Evolutionary conservation across 257 asterid species (phyloP).

Genomic region (Solanum tarapatanum): DNA sequence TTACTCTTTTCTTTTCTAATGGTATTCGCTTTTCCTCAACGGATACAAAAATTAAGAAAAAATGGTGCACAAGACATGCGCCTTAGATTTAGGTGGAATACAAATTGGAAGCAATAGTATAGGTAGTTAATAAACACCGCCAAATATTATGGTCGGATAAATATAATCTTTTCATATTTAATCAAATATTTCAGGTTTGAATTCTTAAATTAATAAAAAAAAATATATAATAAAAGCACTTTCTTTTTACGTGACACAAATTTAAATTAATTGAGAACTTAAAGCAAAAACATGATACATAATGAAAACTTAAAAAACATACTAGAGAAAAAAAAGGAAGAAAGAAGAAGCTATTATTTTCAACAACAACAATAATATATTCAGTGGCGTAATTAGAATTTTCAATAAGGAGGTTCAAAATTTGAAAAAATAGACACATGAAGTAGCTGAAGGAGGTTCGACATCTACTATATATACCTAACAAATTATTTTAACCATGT

Average conservation of each 20-base stretch:
- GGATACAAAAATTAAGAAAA: neutral
- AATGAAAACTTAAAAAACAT: neutral
- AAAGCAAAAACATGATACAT: neutral
- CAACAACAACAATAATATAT: neutral
- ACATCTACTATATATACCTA: too few species aligned
- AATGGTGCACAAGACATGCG: neutral
- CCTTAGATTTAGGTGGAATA: neutral
- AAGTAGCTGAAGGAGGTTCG: too few species aligned
- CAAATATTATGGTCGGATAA: neutral
- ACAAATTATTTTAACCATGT: too few species aligned
- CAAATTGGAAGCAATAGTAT: neutral
- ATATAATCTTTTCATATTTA: neutral
- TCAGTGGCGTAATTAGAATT: rapidly evolving
- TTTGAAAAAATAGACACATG: too few species aligned
- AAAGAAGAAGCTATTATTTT: neutral
- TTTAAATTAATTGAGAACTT: neutral
- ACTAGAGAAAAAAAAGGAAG: neutral
- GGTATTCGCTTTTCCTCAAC: neutral
- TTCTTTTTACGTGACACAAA: rapidly evolving
- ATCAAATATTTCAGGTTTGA: neutral
- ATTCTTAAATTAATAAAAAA: neutral
- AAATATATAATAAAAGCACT: neutral
- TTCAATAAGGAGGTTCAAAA: too few species aligned
- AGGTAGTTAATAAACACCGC: neutral
- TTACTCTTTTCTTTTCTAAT: neutral